Evolutionary conservation across 257 asterid genomes (phyloP).

Genomic region (Datura wrightii): DNA sequence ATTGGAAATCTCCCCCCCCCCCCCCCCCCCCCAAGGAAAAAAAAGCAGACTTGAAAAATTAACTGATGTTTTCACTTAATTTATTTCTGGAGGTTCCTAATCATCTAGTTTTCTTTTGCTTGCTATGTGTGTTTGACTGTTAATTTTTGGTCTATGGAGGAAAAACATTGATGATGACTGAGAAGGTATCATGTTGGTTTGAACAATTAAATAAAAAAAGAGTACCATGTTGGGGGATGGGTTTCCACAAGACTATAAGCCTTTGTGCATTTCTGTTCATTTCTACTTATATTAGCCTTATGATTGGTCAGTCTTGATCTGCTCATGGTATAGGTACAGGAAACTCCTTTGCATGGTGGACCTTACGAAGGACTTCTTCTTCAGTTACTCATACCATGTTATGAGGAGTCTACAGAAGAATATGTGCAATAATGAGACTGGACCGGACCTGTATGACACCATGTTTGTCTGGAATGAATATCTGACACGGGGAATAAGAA

Average conservation of each 20-base stretch:
- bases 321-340: slow-evolving; percentile 69
- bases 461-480: slow-evolving; percentile 99
- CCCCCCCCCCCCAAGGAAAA: background rate
- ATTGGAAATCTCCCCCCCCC: no score
- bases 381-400: slow-evolving; percentile 93
- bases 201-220: background rate
- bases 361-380: slow-evolving; percentile 97
- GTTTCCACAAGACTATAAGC: slow-evolving; percentile 16
- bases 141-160: slow-evolving; percentile 22
- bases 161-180: slow-evolving; percentile 15
- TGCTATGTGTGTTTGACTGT: background rate
- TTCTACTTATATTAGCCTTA: slow-evolving; percentile 23
- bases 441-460: slow-evolving; percentile 73
- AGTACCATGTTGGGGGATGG: background rate
- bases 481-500: slow-evolving; percentile 88
- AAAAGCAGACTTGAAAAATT: background rate
- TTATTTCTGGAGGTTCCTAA: background rate
- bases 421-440: slow-evolving; percentile 61
- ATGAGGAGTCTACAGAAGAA: slow-evolving; percentile 95
- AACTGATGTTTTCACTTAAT: background rate
- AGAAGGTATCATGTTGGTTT: background rate
- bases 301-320: slow-evolving; percentile 28
- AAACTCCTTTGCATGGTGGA: slow-evolving; percentile 93
- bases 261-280: background rate
- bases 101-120: slow-evolving; percentile 16